phyloP scores from a whole-genome alignment of 257 asterid species.

The Ophiorrhiza pumila region DNA sequence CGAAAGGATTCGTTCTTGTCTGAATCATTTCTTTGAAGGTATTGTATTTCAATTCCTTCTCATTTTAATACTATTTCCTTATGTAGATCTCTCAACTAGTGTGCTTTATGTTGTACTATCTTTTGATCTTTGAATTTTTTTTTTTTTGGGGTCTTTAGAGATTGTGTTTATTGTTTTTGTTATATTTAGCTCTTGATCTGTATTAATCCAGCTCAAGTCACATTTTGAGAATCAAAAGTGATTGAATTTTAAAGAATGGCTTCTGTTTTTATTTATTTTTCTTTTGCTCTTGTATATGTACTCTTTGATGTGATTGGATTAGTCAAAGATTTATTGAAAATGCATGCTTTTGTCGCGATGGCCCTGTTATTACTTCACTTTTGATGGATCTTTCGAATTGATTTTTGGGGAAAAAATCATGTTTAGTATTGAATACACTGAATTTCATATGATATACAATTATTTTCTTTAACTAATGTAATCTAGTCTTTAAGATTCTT shows the following conservation, averaged over 20 bases:
- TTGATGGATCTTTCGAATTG: background rate
- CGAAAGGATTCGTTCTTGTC: background rate
- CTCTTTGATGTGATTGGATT: background rate
- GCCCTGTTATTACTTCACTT: background rate
- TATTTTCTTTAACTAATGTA: too few species aligned
- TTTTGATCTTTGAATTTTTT: background rate
- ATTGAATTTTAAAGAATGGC: background rate
- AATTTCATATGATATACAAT: too few species aligned
- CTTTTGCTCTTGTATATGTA: too few species aligned
- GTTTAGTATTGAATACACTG: background rate
- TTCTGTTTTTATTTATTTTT: background rate
- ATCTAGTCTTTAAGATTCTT: too few species aligned
- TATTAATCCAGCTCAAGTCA: background rate
- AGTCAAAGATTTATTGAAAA: background rate
- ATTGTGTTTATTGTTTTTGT: background rate
- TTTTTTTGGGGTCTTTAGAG: too few species aligned
- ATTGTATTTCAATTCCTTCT: background rate
- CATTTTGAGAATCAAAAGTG: too few species aligned
- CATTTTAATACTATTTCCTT: background rate
- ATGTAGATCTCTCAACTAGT: slow-evolving; percentile 4
- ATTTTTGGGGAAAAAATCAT: too few species aligned
- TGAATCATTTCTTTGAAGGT: slow-evolving; percentile 14
- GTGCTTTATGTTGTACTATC: background rate
- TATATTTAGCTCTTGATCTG: background rate
- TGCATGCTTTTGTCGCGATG: background rate